A percentile compares a stretch with the other conserved stretches of the same genome.
These are phyloP conservation scores for Beauveria pseudobassiana DNA, from an alignment of 2,329 filamentous ascomycete species.

Conservation along the genomic window DNA sequence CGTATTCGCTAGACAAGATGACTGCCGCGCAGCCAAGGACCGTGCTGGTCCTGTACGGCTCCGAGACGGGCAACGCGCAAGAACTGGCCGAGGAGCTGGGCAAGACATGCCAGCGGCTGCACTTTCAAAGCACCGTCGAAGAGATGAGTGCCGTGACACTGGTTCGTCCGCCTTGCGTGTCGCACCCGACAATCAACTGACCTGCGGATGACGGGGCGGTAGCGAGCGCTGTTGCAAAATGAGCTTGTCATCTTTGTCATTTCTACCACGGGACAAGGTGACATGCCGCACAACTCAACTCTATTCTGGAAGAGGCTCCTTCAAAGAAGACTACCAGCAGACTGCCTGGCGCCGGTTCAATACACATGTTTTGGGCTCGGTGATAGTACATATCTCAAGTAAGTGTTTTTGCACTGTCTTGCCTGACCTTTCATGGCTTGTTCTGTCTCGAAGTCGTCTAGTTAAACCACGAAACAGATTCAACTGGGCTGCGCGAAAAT, in stretches of 20 bases:
- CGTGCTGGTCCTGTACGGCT: conserved; percentile 76
- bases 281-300: conserved; percentile 77
- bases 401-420: conserved; percentile 21
- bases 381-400: conserved; percentile 92
- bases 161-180: conserved; percentile 42
- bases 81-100: conserved; percentile 84
- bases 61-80: conserved; percentile 90
- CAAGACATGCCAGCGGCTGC: conserved; percentile 64
- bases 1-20: neutral
- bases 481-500: conserved; percentile 86
- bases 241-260: conserved; percentile 69
- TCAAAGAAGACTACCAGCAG: conserved; percentile 65
- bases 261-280: conserved; percentile 91
- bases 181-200: neutral
- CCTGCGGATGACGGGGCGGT: neutral
- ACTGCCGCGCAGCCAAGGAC: conserved; percentile 25
- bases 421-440: too few relatives aligned
- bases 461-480: conserved; percentile 47
- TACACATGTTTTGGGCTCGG: conserved; percentile 89
- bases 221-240: conserved; percentile 45
- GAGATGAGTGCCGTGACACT: conserved; percentile 71
- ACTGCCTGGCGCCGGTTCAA: conserved; percentile 57
- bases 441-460: neutral
- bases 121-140: conserved; percentile 66
- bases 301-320: conserved; percentile 81